These are phyloP conservation scores for Amanita polypyramis DNA, from an alignment of 768 basidiomycete genomes.

Conservation along the genomic window DNA sequence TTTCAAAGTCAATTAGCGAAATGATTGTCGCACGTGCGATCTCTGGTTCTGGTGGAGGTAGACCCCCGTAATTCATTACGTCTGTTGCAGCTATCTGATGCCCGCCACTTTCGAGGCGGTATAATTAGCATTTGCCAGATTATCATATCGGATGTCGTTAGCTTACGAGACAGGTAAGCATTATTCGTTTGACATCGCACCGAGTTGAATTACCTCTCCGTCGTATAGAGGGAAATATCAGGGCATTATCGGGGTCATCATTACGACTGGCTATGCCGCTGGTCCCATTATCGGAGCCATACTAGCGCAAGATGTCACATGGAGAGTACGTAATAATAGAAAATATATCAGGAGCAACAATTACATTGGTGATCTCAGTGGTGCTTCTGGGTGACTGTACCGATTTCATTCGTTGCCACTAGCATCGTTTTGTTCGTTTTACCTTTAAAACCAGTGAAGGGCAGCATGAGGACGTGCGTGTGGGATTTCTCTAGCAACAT, in stretches of 20 bases:
- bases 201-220: too few relatives aligned
- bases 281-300: constrained; percentile 64
- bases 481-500: neutral
- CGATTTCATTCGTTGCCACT: constrained; percentile 43
- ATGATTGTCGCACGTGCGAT: constrained; percentile 62
- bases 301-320: constrained; percentile 48
- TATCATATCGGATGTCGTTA: constrained; percentile 63
- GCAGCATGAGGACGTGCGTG: constrained; percentile 40
- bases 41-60: constrained; percentile 58
- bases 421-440: constrained; percentile 50
- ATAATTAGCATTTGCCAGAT: constrained; percentile 64
- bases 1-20: constrained; percentile 52
- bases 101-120: constrained; percentile 29
- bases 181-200: neutral
- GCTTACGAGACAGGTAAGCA: constrained; percentile 48
- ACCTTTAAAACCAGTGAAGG: constrained; percentile 57
- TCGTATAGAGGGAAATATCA: constrained; percentile 74
- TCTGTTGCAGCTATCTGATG: neutral
- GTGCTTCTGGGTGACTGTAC: constrained; percentile 70
- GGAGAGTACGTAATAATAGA: constrained; percentile 44
- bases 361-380: constrained; percentile 28
- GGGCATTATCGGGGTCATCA: constrained; percentile 52
- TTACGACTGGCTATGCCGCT: constrained; percentile 50
- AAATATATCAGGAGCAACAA: neutral
- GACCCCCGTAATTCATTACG: neutral